Evolutionary conservation across 1,284 basidiomycete species (phyloP).

Genomic region (Macrocystidia cucumis): DNA sequence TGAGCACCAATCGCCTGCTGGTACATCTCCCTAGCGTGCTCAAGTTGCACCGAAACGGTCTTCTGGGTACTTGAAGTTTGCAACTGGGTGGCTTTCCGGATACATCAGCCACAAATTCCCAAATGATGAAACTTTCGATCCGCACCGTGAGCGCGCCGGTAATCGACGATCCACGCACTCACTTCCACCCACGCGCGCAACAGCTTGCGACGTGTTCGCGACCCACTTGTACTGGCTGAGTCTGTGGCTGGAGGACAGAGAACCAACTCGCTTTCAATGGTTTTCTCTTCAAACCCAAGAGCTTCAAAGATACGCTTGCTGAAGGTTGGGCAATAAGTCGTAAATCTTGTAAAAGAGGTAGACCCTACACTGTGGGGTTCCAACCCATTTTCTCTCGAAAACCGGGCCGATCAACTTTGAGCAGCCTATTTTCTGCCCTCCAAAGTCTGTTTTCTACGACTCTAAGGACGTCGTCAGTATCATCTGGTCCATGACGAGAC

Average conservation of each 20-base stretch:
- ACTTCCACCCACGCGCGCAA: constrained; percentile 74
- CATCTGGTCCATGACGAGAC: constrained; percentile 2
- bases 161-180: constrained; percentile 57
- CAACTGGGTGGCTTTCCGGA: constrained; percentile 13
- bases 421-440: constrained; percentile 53
- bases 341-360: constrained; percentile 5
- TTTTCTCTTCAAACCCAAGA: constrained; percentile 47
- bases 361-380: constrained; percentile 48
- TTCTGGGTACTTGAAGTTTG: constrained; percentile 28
- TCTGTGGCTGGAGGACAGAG: constrained; percentile 53
- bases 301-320: constrained; percentile 46
- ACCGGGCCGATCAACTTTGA: constrained; percentile 43
- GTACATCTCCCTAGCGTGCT: constrained; percentile 58
- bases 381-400: constrained; percentile 66
- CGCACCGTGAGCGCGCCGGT: constrained; percentile 42
- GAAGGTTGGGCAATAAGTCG: constrained; percentile 9
- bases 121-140: constrained; percentile 16
- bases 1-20: constrained; percentile 68
- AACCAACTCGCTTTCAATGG: constrained; percentile 27
- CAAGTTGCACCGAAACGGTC: constrained; percentile 45
- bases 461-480: constrained; percentile 25
- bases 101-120: no score
- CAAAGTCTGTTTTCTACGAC: constrained; percentile 68
- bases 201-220: constrained; percentile 46
- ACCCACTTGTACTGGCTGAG: constrained; percentile 32